These are phyloP conservation scores for Neurospora sp. DNA, from an alignment of 2,329 filamentous ascomycete species.

Conservation along the genomic window DNA sequence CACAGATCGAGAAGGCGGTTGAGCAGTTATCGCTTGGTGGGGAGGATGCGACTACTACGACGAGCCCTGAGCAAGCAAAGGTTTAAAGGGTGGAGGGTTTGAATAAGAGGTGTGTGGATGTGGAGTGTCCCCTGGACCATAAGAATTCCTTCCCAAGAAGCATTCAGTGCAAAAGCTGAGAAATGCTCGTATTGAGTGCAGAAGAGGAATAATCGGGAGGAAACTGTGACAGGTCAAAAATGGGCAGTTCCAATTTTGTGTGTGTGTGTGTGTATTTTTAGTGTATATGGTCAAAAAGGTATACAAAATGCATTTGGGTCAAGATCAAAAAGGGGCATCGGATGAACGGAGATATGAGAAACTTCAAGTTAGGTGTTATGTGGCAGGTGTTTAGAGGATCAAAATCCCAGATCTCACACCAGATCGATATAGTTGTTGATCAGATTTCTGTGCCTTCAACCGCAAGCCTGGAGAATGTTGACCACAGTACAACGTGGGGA, in stretches of 20 bases:
- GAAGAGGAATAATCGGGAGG: background rate
- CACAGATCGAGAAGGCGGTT: constrained; percentile 13
- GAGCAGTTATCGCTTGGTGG: constrained; percentile 12
- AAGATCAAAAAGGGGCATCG: background rate
- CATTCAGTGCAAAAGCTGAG: background rate
- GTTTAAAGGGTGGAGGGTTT: background rate
- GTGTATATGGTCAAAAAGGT: background rate
- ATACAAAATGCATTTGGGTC: background rate
- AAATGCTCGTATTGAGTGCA: background rate
- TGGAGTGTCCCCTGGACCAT: background rate
- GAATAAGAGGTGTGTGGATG: background rate
- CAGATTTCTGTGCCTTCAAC: background rate
- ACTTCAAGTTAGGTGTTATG: background rate
- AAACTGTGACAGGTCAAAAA: background rate
- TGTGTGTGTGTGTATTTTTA: background rate
- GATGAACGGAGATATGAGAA: background rate
- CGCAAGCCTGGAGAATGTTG: background rate
- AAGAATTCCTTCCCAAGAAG: background rate
- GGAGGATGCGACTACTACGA: constrained; percentile 1
- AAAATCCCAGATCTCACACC: background rate
- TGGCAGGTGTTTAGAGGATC: background rate
- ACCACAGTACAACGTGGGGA: background rate
- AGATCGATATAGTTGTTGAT: background rate
- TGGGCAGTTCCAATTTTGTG: background rate
- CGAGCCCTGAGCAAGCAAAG: background rate